phyloP scores from a whole-genome alignment of 192 early-diverging fungal species.

The Backusella australiensis region DNA sequence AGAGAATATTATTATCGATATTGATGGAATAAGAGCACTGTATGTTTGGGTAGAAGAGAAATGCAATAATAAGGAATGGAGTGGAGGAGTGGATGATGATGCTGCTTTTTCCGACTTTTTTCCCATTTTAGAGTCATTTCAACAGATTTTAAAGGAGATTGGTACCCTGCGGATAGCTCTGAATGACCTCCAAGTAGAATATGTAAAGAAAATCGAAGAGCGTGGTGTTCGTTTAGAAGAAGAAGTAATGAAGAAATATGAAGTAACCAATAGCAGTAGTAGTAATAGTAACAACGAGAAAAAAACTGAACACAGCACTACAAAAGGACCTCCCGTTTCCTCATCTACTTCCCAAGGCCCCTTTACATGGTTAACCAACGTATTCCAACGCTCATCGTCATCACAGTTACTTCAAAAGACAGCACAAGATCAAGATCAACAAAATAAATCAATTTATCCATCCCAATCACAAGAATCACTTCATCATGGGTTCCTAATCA shows the following conservation, averaged over 20 bases:
- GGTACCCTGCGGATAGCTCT: slow-evolving; percentile 50
- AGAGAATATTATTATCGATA: slow-evolving; percentile 52
- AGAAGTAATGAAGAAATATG: neutral
- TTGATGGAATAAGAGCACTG: slow-evolving; percentile 39
- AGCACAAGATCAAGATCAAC: neutral
- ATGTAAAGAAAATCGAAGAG: slow-evolving; percentile 55
- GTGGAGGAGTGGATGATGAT: neutral
- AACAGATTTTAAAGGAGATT: slow-evolving; percentile 51
- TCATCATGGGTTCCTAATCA: neutral
- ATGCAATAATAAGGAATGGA: neutral
- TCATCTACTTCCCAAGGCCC: neutral
- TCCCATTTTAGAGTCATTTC: slow-evolving; percentile 41
- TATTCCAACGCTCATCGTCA: slow-evolving; percentile 1
- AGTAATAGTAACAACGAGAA: neutral
- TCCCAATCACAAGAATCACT: neutral
- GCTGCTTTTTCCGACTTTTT: slow-evolving; percentile 39
- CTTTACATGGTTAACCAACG: slow-evolving; percentile 7
- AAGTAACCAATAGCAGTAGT: neutral
- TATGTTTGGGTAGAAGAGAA: slow-evolving; percentile 48
- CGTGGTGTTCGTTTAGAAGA: slow-evolving; percentile 10
- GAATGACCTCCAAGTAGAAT: slow-evolving; percentile 57
- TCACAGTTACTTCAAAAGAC: neutral
- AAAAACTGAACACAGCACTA: neutral
- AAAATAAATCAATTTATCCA: neutral
- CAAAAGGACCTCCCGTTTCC: neutral